Percentiles rank a stretch among this genome's conserved stretches.
phyloP scores from a whole-genome alignment of 208 protist genomes.

The Porcisia hertigi region DNA sequence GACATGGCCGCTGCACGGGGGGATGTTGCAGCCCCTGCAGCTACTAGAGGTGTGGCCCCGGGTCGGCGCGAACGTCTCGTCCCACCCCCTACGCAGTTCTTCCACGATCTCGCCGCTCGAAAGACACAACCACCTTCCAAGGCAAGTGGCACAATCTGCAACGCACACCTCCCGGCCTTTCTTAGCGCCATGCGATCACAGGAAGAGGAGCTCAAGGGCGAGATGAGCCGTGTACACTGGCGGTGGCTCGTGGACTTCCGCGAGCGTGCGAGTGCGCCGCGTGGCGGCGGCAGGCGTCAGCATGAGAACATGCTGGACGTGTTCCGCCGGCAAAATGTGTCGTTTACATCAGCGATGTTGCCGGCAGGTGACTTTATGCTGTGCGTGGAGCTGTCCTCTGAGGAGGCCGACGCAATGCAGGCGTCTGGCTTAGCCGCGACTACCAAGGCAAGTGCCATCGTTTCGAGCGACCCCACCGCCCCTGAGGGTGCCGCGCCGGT shows the following conservation, averaged over 20 bases:
- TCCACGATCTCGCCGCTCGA: conserved; percentile 19
- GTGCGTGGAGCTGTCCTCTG: conserved; percentile 22
- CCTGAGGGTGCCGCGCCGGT: background rate
- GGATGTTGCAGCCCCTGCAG: background rate
- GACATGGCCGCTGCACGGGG: background rate
- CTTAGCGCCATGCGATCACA: conserved; percentile 2
- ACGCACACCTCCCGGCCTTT: background rate
- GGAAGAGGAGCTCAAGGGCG: conserved; percentile 12
- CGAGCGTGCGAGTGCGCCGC: conserved; percentile 42
- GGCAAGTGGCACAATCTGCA: background rate
- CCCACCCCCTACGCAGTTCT: conserved; percentile 27
- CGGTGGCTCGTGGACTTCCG: conserved; percentile 74
- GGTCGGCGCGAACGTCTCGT: conserved; percentile 12
- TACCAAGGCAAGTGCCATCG: background rate
- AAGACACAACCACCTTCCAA: background rate
- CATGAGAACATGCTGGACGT: conserved; percentile 50
- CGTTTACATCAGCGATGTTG: conserved; percentile 47
- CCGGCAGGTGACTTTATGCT: conserved; percentile 80
- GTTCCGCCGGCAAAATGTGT: conserved; percentile 39
- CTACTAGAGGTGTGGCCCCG: background rate
- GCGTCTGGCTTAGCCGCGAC: background rate
- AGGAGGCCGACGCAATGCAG: conserved; percentile 6
- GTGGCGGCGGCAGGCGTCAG: conserved; percentile 20
- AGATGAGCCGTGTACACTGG: conserved; percentile 31
- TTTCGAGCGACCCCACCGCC: background rate